Evolutionary conservation across 1,284 basidiomycete genomes (phyloP).

Genomic region (Fomes fomentarius): DNA sequence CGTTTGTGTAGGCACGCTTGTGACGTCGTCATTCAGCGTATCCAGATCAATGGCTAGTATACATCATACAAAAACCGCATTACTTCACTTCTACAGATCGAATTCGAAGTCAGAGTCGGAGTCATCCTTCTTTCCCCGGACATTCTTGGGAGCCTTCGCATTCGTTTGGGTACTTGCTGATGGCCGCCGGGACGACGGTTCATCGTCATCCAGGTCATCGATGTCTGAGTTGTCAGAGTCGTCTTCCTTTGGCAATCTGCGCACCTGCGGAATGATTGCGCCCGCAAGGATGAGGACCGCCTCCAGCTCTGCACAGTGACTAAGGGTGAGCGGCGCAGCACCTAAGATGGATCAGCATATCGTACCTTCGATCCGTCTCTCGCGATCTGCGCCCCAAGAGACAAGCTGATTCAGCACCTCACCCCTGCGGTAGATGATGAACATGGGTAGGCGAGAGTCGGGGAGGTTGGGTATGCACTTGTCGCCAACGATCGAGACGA

Average conservation of each 20-base stretch:
- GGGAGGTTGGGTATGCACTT: constrained; percentile 97
- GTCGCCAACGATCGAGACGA: constrained; percentile 93
- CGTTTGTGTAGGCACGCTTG: too few relatives aligned
- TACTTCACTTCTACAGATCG: constrained; percentile 49
- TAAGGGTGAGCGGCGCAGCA: constrained; percentile 2
- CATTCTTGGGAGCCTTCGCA: constrained; percentile 54
- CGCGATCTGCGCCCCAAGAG: constrained; percentile 79
- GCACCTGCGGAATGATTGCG: constrained; percentile 57
- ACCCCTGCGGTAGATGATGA: constrained; percentile 92
- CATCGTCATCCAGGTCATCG: constrained; percentile 49
- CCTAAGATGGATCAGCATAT: neutral
- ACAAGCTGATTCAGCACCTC: constrained; percentile 87
- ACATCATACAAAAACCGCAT: too few relatives aligned
- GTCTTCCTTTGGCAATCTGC: constrained; percentile 36
- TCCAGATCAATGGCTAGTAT: too few relatives aligned
- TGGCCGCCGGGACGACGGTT: constrained; percentile 50
- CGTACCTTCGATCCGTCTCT: constrained; percentile 81
- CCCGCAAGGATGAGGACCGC: constrained; percentile 64
- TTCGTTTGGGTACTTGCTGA: constrained; percentile 64
- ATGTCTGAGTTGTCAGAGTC: constrained; percentile 41
- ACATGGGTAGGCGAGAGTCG: constrained; percentile 88
- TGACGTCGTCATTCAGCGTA: too few relatives aligned
- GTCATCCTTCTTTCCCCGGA: constrained; percentile 57
- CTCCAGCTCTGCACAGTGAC: constrained; percentile 61
- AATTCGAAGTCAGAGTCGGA: constrained; percentile 79